These are phyloP conservation scores for Tolypocladium paradoxum DNA, from an alignment of 2,329 filamentous ascomycete genomes.

Conservation along the genomic window DNA sequence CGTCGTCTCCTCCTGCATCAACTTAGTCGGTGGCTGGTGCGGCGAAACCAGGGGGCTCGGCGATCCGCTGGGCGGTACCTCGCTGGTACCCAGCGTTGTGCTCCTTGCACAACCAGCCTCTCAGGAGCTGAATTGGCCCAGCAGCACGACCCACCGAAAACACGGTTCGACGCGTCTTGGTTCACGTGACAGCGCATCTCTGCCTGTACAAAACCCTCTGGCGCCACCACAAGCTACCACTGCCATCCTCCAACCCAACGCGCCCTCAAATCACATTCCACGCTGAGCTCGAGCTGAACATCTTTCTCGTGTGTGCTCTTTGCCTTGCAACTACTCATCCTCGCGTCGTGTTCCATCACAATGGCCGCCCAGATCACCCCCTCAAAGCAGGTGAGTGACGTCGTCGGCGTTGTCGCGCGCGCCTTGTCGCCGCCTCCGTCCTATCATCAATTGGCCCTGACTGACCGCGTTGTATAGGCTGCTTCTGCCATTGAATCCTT, in stretches of 20 bases:
- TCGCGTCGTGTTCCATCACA: slow-evolving; percentile 20
- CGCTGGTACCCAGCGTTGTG: neutral
- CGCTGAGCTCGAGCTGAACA: slow-evolving; percentile 10
- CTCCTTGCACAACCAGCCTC: slow-evolving; percentile 3
- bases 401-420: slow-evolving; percentile 5
- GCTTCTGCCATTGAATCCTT: slow-evolving; percentile 77
- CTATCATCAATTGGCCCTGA: neutral
- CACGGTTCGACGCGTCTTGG: slow-evolving; percentile 22
- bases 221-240: slow-evolving; percentile 14
- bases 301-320: slow-evolving; percentile 8
- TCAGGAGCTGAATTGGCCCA: slow-evolving; percentile 14
- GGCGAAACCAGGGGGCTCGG: neutral
- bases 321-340: slow-evolving; percentile 5
- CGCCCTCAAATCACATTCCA: slow-evolving; percentile 13
- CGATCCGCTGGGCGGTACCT: slow-evolving; percentile 4
- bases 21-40: slow-evolving; percentile 8
- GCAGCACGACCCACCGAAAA: slow-evolving; percentile 9
- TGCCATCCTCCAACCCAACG: slow-evolving; percentile 14
- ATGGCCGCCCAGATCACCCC: slow-evolving; percentile 67
- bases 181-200: slow-evolving; percentile 27
- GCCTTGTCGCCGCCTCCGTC: neutral
- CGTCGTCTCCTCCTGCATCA: slow-evolving; percentile 3
- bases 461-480: slow-evolving; percentile 48
- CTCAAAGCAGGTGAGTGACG: slow-evolving; percentile 44
- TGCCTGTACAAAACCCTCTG: slow-evolving; percentile 27